Evolutionary conservation across 176 grass and related monocot species (phyloP).

Genomic region (Oryza rufipogon): DNA sequence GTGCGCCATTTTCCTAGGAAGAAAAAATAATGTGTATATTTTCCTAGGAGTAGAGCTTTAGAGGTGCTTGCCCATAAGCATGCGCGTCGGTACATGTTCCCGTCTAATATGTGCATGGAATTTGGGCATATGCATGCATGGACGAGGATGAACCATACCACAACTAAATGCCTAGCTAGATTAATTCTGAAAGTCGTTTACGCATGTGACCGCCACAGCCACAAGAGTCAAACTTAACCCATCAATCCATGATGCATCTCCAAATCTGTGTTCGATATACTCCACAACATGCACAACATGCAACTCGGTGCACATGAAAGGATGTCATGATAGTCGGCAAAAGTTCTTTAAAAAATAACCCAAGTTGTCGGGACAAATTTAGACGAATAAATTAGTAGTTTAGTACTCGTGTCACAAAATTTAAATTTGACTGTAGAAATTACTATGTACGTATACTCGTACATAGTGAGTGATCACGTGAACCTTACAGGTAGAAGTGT

Average conservation of each 20-base stretch:
- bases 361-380: background rate
- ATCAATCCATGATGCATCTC: background rate
- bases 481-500: background rate
- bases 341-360: background rate
- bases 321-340: background rate
- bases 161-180: background rate
- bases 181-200: background rate
- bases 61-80: background rate
- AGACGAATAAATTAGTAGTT: background rate
- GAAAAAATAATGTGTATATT: too few relatives aligned
- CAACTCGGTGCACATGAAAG: background rate
- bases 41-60: background rate
- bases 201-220: constrained; percentile 17
- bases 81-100: background rate
- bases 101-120: background rate
- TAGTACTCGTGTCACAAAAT: background rate
- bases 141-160: constrained; percentile 33
- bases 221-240: constrained; percentile 7
- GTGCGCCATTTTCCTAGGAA: background rate
- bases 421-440: background rate
- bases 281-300: background rate
- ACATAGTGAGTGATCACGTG: background rate
- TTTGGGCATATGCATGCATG: background rate
- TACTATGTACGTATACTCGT: background rate
- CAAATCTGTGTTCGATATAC: background rate